A percentile compares a stretch with the other conserved stretches of the same genome.
Evolutionary conservation across 257 asterid genomes (phyloP).

Genomic region (Fraxinus quadrangulata): DNA sequence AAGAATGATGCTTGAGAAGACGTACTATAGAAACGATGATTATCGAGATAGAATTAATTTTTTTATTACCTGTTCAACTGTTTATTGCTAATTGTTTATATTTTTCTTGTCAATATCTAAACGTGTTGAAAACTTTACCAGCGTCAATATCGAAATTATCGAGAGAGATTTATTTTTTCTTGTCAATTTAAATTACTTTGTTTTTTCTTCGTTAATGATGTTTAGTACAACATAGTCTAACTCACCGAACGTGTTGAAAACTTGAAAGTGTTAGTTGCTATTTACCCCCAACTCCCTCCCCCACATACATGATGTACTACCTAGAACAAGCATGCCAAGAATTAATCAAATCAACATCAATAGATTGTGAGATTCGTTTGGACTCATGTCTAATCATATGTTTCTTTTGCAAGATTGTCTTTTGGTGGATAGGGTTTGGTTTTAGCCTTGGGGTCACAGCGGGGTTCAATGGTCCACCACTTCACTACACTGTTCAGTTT

Average conservation of each 20-base stretch:
- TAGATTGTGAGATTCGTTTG: constrained; percentile 4
- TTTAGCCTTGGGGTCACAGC: constrained; percentile 13
- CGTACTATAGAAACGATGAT: too few species aligned
- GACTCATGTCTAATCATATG: constrained; percentile 26
- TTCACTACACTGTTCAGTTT: not conserved
- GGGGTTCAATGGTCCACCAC: constrained; percentile 21
- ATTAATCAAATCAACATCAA: constrained; percentile 15
- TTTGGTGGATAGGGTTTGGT: constrained; percentile 30
- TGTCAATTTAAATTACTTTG: too few species aligned
- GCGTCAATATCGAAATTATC: too few species aligned
- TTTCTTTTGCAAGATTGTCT: constrained; percentile 4
- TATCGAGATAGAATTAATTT: too few species aligned
- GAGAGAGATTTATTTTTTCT: too few species aligned
- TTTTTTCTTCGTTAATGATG: too few species aligned
- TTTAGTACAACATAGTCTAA: too few species aligned
- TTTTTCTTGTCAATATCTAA: too few species aligned
- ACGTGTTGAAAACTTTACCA: too few species aligned
- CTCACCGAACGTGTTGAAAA: too few species aligned
- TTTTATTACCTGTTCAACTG: not conserved
- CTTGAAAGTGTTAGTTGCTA: too few species aligned
- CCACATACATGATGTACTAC: not conserved
- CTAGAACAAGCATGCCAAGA: not conserved
- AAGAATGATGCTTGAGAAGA: not conserved
- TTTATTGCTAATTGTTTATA: too few species aligned
- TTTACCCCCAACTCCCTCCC: not conserved